Conservation (phyloP, 2,329 filamentous ascomycete species). For the Myriosclerotinia duriaeana region DNA sequence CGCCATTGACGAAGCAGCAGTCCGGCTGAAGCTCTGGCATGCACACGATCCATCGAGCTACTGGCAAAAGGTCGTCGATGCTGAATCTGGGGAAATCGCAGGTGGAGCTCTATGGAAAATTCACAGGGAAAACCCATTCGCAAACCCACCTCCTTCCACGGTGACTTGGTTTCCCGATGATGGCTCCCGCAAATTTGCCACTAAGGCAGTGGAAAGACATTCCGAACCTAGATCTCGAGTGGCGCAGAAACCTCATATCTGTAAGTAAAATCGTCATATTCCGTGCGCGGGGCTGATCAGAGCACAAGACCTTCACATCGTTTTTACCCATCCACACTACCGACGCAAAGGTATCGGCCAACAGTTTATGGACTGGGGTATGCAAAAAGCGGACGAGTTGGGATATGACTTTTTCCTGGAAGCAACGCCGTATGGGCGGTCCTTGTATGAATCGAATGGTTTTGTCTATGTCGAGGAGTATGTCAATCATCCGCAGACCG, state of each 20-base stretch:
- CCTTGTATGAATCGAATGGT: constrained; percentile 22
- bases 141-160: background rate
- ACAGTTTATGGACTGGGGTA: constrained; percentile 19
- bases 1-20: constrained; percentile 23
- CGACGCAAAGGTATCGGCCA: constrained; percentile 22
- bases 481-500: constrained; percentile 20
- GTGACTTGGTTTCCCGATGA: constrained; percentile 22
- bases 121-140: constrained; percentile 20
- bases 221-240: constrained; percentile 12
- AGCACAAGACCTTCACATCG: constrained; percentile 21
- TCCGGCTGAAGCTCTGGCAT: constrained; percentile 23
- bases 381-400: constrained; percentile 18
- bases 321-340: constrained; percentile 24
- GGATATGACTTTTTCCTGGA: constrained; percentile 18
- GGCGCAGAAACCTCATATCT: constrained; percentile 20
- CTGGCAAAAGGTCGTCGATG: constrained; percentile 24
- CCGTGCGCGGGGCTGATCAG: constrained; percentile 1
- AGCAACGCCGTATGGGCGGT: constrained; percentile 20
- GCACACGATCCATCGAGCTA: constrained; percentile 19
- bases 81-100: constrained; percentile 16
- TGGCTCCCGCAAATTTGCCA: constrained; percentile 17
- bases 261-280: constrained; percentile 15
- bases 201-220: constrained; percentile 16
- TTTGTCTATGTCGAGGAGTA: constrained; percentile 20
- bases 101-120: constrained; percentile 23